phyloP scores from a whole-genome alignment of 2,329 filamentous ascomycete species.

The Pseudopyrenochaeta lycopersici region DNA sequence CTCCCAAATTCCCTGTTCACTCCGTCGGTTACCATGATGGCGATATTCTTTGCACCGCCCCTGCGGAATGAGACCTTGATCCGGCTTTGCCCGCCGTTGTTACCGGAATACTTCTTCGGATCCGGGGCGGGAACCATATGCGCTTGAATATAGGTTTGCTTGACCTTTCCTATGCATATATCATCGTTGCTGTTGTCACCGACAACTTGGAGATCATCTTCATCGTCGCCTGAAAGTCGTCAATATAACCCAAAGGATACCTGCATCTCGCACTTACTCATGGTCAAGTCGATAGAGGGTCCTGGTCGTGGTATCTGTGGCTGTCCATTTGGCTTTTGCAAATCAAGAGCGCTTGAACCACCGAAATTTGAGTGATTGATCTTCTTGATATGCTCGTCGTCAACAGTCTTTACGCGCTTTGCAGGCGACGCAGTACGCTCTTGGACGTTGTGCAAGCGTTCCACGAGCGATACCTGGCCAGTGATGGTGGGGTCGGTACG shows the following conservation, averaged over 20 bases:
- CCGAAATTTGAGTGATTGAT: slow-evolving; percentile 25
- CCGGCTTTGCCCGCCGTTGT: slow-evolving; percentile 67
- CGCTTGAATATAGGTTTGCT: slow-evolving; percentile 72
- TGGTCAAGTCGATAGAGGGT: slow-evolving; percentile 43
- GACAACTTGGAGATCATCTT: slow-evolving; percentile 67
- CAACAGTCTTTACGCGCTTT: slow-evolving; percentile 42
- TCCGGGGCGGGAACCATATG: slow-evolving; percentile 74
- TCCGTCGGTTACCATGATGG: slow-evolving; percentile 80
- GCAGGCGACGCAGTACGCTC: slow-evolving; percentile 67
- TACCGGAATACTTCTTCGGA: slow-evolving; percentile 67
- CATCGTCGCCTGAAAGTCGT: slow-evolving; percentile 63
- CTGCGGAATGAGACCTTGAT: slow-evolving; percentile 77
- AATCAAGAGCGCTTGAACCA: slow-evolving; percentile 52
- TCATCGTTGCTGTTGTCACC: slow-evolving; percentile 72
- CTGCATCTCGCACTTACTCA: slow-evolving; percentile 34
- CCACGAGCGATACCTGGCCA: slow-evolving; percentile 71
- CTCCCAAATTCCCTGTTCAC: slow-evolving; percentile 76
- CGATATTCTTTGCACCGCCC: slow-evolving; percentile 66
- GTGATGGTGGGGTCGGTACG: slow-evolving; percentile 25
- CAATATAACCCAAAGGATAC: slow-evolving; percentile 14
- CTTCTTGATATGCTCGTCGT: slow-evolving; percentile 26
- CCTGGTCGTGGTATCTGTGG: slow-evolving; percentile 9
- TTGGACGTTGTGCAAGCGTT: slow-evolving; percentile 78
- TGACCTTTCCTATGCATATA: slow-evolving; percentile 83
- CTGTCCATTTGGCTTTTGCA: slow-evolving; percentile 45